phyloP scores from a whole-genome alignment of 805 yeast species.

The Teunomyces aglyptinius region DNA sequence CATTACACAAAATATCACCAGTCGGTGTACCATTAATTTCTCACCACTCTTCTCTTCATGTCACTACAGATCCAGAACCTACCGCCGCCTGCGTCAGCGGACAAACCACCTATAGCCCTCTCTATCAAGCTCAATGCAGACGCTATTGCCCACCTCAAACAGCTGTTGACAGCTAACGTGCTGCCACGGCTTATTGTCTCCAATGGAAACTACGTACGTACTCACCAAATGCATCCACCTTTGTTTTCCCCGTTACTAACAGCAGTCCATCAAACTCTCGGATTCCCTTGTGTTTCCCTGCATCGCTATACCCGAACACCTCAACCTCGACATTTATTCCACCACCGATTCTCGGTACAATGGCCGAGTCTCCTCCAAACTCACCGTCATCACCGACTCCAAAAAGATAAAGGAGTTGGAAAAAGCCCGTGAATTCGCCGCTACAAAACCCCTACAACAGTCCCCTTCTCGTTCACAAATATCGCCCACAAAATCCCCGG shows the following conservation, averaged over 20 bases:
- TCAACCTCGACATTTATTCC: constrained; percentile 34
- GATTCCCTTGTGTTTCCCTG: constrained; percentile 32
- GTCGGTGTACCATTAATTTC: constrained; percentile 10
- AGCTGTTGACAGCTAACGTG: constrained; percentile 12
- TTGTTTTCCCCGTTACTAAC: constrained; percentile 15
- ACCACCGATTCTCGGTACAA: constrained; percentile 16
- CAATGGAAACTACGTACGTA: constrained; percentile 35
- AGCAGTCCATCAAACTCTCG: constrained; percentile 28
- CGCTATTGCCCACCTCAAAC: constrained; percentile 23
- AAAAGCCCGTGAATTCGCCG: constrained; percentile 1
- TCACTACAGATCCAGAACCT: neutral
- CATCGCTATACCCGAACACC: constrained; percentile 30
- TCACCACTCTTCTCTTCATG: constrained; percentile 2
- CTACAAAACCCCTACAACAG: neutral
- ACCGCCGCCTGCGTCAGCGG: constrained; percentile 9
- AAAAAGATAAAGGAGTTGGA: constrained; percentile 19
- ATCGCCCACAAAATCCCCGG: neutral
- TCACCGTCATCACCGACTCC: constrained; percentile 32
- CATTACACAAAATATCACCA: constrained; percentile 8
- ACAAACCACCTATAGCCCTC: constrained; percentile 22
- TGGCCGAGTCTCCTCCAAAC: constrained; percentile 31
- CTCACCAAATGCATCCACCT: neutral
- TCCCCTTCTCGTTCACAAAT: neutral
- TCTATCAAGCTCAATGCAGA: constrained; percentile 29
- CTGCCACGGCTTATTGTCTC: constrained; percentile 36